Evolutionary conservation across 1,284 basidiomycete species (phyloP).

Genomic region (Rhodotorula sp.): DNA sequence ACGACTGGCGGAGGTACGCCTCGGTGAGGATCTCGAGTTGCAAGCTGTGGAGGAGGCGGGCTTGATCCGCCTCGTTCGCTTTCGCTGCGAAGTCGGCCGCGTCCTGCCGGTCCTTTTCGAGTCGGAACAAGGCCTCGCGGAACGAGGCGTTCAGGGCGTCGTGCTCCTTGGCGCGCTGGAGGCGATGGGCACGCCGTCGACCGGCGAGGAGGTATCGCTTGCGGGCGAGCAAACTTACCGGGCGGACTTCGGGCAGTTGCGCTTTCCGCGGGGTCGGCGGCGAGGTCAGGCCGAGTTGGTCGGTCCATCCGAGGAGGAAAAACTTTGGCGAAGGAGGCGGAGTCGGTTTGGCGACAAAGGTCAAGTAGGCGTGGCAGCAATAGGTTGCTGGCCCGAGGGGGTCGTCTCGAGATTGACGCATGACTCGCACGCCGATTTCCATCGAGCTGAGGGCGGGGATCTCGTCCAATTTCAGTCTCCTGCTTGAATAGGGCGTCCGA

Average conservation of each 20-base stretch:
- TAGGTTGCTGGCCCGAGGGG: constrained; percentile 39
- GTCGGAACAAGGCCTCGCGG: constrained; percentile 42
- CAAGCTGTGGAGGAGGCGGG: constrained; percentile 5
- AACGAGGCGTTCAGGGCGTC: constrained; percentile 43
- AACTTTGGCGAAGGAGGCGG: constrained; percentile 14
- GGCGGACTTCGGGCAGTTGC: constrained; percentile 44
- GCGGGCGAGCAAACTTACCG: constrained; percentile 47
- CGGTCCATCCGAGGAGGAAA: constrained; percentile 16
- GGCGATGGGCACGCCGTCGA: constrained; percentile 47
- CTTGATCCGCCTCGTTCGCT: background rate
- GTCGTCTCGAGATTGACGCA: constrained; percentile 43
- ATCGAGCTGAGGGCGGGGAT: constrained; percentile 37
- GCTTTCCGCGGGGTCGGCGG: constrained; percentile 32
- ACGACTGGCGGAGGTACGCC: constrained; percentile 35
- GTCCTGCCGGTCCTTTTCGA: constrained; percentile 17
- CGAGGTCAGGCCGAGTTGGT: constrained; percentile 35
- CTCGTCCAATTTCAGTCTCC: too few relatives aligned
- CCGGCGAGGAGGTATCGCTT: constrained; percentile 51
- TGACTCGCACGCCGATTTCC: constrained; percentile 50
- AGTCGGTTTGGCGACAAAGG: constrained; percentile 47
- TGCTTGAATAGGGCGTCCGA: background rate
- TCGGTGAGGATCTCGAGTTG: constrained; percentile 40
- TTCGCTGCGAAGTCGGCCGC: background rate
- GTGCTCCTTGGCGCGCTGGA: constrained; percentile 42
- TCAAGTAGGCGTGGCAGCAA: constrained; percentile 46